Percentiles rank a stretch among this genome's conserved stretches.
These are phyloP conservation scores for Colletotrichum tanaceti DNA, from an alignment of 2,329 filamentous ascomycete genomes.

Conservation along the genomic window DNA sequence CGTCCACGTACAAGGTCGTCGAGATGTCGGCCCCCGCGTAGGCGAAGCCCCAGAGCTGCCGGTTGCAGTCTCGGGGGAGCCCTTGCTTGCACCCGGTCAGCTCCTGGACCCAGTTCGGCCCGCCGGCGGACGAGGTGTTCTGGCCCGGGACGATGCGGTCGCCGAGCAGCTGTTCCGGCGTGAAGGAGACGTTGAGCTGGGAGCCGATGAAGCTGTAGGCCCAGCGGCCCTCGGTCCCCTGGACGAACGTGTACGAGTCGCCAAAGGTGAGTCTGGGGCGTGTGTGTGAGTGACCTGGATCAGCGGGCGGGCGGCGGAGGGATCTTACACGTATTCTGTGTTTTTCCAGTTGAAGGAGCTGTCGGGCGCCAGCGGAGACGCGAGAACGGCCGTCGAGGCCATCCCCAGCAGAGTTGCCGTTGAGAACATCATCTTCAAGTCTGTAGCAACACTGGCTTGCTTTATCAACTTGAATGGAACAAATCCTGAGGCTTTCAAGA, in stretches of 20 bases:
- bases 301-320: too few species aligned
- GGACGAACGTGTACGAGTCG: conserved; percentile 64
- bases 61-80: conserved; percentile 56
- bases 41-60: conserved; percentile 67
- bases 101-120: conserved; percentile 66
- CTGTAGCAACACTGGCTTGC: background rate
- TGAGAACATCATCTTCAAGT: background rate
- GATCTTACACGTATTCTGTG: conserved; percentile 44
- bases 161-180: conserved; percentile 55
- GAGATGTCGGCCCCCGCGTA: conserved; percentile 62
- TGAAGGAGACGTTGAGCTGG: conserved; percentile 59
- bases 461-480: too few species aligned
- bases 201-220: conserved; percentile 68
- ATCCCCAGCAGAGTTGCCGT: background rate
- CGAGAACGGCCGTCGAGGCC: background rate
- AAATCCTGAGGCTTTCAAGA: too few species aligned
- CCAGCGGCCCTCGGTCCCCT: conserved; percentile 62
- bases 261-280: conserved; percentile 57
- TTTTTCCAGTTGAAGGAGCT: conserved; percentile 42
- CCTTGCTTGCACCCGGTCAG: conserved; percentile 61
- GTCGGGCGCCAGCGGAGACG: background rate
- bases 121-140: conserved; percentile 63
- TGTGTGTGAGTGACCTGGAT: too few species aligned
- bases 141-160: conserved; percentile 60
- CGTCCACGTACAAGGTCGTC: conserved; percentile 27